Conservation (phyloP, 148 eudicot genomes). For the Persicaria maculosa region DNA sequence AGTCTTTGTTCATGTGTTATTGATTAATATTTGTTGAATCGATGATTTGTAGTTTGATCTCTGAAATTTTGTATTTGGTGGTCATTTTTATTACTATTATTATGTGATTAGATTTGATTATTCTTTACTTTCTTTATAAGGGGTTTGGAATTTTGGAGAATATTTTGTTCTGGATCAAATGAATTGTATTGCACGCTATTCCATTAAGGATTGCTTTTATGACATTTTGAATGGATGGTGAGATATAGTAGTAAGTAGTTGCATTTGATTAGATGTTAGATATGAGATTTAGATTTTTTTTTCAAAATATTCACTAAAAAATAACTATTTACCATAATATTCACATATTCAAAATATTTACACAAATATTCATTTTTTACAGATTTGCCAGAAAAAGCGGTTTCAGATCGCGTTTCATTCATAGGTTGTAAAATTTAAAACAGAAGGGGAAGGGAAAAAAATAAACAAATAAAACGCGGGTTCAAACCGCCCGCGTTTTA, state of each 20-base stretch:
- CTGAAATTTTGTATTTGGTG: background rate
- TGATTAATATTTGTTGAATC: conserved; percentile 13
- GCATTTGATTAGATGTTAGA: background rate
- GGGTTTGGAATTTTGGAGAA: background rate
- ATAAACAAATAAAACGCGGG: no score
- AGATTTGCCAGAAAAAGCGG: no score
- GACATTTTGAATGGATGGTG: background rate
- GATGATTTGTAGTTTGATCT: conserved; percentile 9
- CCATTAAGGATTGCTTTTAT: background rate
- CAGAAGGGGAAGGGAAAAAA: no score
- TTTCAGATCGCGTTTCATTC: no score
- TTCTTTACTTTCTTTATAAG: conserved; percentile 5
- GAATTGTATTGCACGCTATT: background rate
- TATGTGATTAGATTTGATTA: background rate
- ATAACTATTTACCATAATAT: no score
- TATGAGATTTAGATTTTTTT: background rate
- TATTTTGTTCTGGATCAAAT: background rate
- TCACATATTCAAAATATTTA: no score
- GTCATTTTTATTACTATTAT: background rate
- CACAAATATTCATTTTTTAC: no score
- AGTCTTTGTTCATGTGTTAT: conserved; percentile 15
- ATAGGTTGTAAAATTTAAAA: no score
- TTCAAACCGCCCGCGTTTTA: no score
- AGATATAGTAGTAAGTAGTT: background rate
- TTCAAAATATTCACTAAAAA: no score